A percentile compares a stretch with the other conserved stretches of the same genome.
These are phyloP conservation scores for Tolypocladium ovalisporum DNA, from an alignment of 2,329 filamentous ascomycete genomes.

Conservation along the genomic window DNA sequence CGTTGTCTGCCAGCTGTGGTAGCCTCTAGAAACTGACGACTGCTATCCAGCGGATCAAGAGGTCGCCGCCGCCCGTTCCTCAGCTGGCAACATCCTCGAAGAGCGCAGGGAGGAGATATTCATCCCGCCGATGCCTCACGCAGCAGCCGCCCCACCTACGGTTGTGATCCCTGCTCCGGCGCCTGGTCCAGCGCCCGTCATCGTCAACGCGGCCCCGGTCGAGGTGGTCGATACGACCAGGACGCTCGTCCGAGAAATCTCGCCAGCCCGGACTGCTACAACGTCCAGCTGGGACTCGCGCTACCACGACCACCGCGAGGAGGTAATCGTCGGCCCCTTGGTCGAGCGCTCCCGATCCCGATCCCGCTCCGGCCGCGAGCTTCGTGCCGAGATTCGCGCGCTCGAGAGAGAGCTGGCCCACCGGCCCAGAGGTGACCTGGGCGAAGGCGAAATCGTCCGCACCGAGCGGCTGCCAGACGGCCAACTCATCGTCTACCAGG, in stretches of 20 bases:
- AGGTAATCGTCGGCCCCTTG: conserved; percentile 14
- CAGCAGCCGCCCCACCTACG: neutral
- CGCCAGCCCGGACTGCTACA: conserved; percentile 30
- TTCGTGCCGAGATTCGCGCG: conserved; percentile 60
- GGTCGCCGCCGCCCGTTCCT: conserved; percentile 32
- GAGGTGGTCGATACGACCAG: conserved; percentile 35
- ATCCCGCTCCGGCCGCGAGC: conserved; percentile 46
- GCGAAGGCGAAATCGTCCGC: conserved; percentile 41
- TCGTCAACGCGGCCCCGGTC: conserved; percentile 17
- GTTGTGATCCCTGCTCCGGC: neutral
- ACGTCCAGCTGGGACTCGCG: conserved; percentile 22
- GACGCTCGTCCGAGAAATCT: conserved; percentile 37
- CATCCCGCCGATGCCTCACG: conserved; percentile 16
- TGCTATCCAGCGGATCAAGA: conserved; percentile 28
- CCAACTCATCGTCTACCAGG: conserved; percentile 53
- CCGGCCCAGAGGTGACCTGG: conserved; percentile 21
- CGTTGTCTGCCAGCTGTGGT: no score
- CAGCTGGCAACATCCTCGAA: conserved; percentile 34
- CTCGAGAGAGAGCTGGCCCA: conserved; percentile 45
- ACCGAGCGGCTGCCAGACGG: conserved; percentile 49
- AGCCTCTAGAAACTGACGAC: neutral
- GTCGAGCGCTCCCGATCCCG: conserved; percentile 30
- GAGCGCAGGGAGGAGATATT: conserved; percentile 34
- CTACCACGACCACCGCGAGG: conserved; percentile 18
- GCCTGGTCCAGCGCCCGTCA: conserved; percentile 20